Evolutionary conservation across 1,284 basidiomycete genomes (phyloP), one percentile per base, ranked within the genome.

Genomic region (Neolentinus lepideus): DNA sequence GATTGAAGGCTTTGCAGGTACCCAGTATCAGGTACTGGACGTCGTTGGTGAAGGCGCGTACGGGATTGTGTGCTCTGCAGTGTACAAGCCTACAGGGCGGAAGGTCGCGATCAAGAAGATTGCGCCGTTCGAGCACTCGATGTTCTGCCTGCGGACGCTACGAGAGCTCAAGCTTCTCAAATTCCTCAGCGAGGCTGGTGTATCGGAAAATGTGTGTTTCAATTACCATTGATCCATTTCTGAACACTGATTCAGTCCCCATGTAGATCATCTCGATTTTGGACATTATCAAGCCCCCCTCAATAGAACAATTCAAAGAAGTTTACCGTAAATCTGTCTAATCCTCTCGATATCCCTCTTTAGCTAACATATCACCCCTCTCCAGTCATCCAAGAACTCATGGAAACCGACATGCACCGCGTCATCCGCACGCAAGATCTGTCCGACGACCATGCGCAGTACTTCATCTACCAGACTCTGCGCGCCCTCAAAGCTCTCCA

Each of bases 401-500:
- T 85, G 80, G 90, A 92, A 65, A 90, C 80, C 19, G 81, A 85
- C 69, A 78, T 88, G 71, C 82, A 88, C 69, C 78, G 83, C 19
- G 83, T 85, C 31, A 90, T 92, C 64, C 76, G 83, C 21, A 87
- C 85, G n/a, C 86, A 91, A 68, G 85, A 90, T 64, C 79, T 92
- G 29, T 84, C 81, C 16, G 89, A 92, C 65, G 90, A 93, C 67
- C 91, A 91, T 64, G 87, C 75, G 1, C 79, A 84, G 64, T 85
- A 85, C 65, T 93, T 93, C 67, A 84, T 92, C 58, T 88, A 89
- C 62, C 91, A 94, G 68, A 95, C 92, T 0, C 82, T 97, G 16
- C 87, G 95, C 47, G 95, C 93, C 0, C 80, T 98, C 67, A 98
- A 98, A 71, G 94, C 94, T 0, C 76, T 98, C 2, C 94, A 98